Base-by-base conservation (phyloP, 371 early-diverging fungal genomes). In the Gilbertella persicaria region DNA sequence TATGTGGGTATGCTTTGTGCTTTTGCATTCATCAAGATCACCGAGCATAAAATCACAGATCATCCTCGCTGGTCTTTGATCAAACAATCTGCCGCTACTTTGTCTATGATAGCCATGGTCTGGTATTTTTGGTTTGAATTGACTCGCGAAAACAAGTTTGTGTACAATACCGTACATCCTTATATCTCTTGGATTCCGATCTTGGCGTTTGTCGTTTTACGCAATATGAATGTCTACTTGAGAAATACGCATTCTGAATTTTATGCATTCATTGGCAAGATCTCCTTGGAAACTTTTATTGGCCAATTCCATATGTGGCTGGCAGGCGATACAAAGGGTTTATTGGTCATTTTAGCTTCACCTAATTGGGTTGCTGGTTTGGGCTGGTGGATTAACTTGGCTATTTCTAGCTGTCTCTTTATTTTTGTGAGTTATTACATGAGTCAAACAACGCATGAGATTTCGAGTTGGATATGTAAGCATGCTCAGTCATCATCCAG, bases 291-390 rank as follows among this genome's bases (percentile, higher is more conserved):
- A 61, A 86, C 88, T 4, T 90, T 89, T 49, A 84, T 90, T 59
- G 83, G 88, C 7, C 92, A 91, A 63, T 90, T 84, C 59, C 92
- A 91, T 53, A 72, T 90, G 58, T 90, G 88, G 82, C 60, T 91
- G 28, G 90, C 86, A 1, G 85, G 78, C 5, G 90, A 90, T 48
- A 89, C 89, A 20, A 85, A 82, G 50, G 88, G 83, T 4, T 45
- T 89, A 12, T 55, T 90, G 28, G 79, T 85, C 25, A 48, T 76
- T 25, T 24, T 68, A 23, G 33, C 64, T 35, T 30, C 60, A 48
- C 58, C 71, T 40, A 35, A 55, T 13, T 73, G 73, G 66, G 66
- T 67, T 0, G 13, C 24, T 20, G 47, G 65, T 19, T 45, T 68
- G 1, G 75, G 80, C 24, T 84, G 85, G 87, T 83, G 79, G 66